Percentiles rank a stretch among this genome's conserved stretches.
Conservation (phyloP, 1,284 basidiomycete species). For the Entoloma clypeatum region DNA sequence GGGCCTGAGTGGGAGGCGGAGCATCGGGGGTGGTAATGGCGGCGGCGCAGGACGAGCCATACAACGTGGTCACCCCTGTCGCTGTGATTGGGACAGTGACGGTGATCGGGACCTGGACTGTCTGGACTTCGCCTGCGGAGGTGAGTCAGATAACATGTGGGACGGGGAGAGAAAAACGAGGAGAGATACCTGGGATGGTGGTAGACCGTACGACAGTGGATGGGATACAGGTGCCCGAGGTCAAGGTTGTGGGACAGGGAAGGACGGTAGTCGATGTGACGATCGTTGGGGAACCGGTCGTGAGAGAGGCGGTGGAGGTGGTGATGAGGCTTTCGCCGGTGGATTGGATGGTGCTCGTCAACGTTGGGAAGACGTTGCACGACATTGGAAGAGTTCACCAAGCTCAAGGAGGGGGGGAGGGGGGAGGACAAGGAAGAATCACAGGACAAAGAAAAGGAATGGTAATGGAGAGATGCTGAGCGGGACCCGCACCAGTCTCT, state of each 20-base stretch:
- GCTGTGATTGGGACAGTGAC: constrained; percentile 25
- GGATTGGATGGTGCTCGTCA: constrained; percentile 21
- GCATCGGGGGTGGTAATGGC: constrained; percentile 9
- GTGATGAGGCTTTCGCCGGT: constrained; percentile 18
- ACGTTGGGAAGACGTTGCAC: constrained; percentile 21
- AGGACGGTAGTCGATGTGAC: constrained; percentile 12
- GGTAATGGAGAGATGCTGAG: no score
- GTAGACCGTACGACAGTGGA: constrained; percentile 22
- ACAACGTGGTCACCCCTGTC: constrained; percentile 29
- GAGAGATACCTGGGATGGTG: constrained; percentile 26
- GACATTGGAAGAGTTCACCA: constrained; percentile 19
- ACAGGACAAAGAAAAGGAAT: no score
- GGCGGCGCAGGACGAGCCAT: constrained; percentile 34
- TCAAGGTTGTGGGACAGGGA: constrained; percentile 6
- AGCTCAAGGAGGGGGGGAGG: constrained; percentile 8
- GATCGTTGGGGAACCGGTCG: constrained; percentile 21
- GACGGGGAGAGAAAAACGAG: constrained; percentile 3
- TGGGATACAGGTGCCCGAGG: constrained; percentile 20
- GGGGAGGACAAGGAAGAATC: no score
- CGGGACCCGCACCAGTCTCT: no score
- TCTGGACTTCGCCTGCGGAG: constrained; percentile 24
- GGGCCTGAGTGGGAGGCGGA: constrained; percentile 6
- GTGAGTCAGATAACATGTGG: constrained; percentile 3
- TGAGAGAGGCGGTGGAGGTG: constrained; percentile 16
- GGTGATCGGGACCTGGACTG: constrained; percentile 32